Evolutionary conservation across 2,329 filamentous ascomycete genomes (phyloP).

Genomic region (Orbilia blumenaviensis): DNA sequence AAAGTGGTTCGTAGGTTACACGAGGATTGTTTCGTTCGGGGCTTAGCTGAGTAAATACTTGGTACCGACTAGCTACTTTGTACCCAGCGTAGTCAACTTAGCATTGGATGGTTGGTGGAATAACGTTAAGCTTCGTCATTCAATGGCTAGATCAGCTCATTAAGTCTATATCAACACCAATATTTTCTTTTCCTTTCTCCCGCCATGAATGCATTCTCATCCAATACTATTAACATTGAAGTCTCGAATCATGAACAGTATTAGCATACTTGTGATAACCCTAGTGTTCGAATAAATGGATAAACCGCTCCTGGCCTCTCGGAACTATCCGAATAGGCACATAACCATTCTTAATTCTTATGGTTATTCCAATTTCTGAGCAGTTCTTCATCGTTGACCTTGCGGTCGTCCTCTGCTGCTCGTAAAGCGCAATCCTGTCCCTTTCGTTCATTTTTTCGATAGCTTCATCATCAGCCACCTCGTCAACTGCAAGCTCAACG

Average conservation of each 20-base stretch:
- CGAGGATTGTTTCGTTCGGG: neutral
- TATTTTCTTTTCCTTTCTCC: no score
- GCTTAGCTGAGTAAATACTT: no score
- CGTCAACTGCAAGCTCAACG: conserved; percentile 75
- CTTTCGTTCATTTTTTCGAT: conserved; percentile 65
- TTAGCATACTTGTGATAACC: no score
- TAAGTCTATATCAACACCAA: no score
- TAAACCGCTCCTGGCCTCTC: conserved; percentile 76
- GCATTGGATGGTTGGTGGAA: no score
- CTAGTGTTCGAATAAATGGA: conserved; percentile 59
- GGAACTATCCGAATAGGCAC: conserved; percentile 75
- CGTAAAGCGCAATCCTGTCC: conserved; percentile 68
- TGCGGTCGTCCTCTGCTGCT: conserved; percentile 69
- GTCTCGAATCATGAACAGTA: no score
- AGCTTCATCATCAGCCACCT: conserved; percentile 68
- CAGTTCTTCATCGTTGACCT: conserved; percentile 67
- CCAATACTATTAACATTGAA: no score
- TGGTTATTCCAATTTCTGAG: conserved; percentile 70
- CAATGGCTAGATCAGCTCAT: neutral
- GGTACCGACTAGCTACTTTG: no score
- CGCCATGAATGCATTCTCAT: no score
- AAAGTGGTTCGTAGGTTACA: neutral
- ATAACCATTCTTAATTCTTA: conserved; percentile 72
- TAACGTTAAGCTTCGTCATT: conserved; percentile 38
- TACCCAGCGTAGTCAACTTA: no score